Evolutionary conservation across 2,329 filamentous ascomycete genomes (phyloP).

Genomic region (Phaeosphaeria sp.): DNA sequence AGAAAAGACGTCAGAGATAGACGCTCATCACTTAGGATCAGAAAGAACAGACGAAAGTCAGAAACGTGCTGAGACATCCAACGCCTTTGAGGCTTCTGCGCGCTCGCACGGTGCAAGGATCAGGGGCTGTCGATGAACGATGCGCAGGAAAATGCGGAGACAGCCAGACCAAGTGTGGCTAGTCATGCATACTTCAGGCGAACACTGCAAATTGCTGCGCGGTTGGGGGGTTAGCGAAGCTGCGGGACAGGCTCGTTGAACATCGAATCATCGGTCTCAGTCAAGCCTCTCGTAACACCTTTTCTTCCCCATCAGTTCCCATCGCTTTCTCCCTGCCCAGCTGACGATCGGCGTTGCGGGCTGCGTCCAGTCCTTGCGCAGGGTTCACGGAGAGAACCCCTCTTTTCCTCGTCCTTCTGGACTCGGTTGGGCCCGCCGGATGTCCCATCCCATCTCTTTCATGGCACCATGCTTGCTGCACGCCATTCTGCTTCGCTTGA

Average conservation of each 20-base stretch:
- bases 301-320: conserved; percentile 26
- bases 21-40: conserved; percentile 45
- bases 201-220: conserved; percentile 49
- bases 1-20: conserved; percentile 33
- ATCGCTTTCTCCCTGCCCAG: conserved; percentile 23
- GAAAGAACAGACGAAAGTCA: conserved; percentile 39
- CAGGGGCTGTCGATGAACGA: conserved; percentile 49
- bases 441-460: conserved; percentile 26
- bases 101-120: conserved; percentile 46
- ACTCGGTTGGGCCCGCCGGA: conserved; percentile 35
- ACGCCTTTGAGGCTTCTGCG: conserved; percentile 52
- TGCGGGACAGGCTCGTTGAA: conserved; percentile 32
- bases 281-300: conserved; percentile 36
- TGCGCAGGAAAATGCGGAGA: conserved; percentile 51
- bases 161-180: conserved; percentile 46
- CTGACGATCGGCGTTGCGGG: conserved; percentile 26
- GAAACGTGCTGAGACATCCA: conserved; percentile 40
- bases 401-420: conserved; percentile 33
- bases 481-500: conserved; percentile 46
- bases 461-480: conserved; percentile 41
- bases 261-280: conserved; percentile 40
- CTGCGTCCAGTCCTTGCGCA: conserved; percentile 13
- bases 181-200: conserved; percentile 47
- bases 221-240: conserved; percentile 43
- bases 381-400: conserved; percentile 30